Evolutionary conservation across 805 yeast genomes (phyloP), one percentile per base, ranked within the genome.

Genomic region (Teunomyces pallodes): DNA sequence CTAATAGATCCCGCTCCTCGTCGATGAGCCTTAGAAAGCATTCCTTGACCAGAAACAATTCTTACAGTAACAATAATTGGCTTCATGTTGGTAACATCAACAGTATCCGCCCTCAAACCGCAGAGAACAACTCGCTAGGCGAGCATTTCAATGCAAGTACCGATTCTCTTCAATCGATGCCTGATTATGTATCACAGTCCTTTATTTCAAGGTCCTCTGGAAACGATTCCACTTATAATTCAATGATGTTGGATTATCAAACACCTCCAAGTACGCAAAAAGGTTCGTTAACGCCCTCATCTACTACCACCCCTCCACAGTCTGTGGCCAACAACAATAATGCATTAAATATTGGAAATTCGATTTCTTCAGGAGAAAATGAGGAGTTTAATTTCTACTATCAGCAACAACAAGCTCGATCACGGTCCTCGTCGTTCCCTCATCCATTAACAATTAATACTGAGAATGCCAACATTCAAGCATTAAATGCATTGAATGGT

Each of bases 131-230:
- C 10, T 20, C n/a, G 16, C 47, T 43, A 24, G 49, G 54, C 39
- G 64, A 61, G 8, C 60, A 60, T 29, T 46, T 55, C 17, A 62
- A 59, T 41, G 57, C 51, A 17, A 67, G 73, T 45, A 62, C 76
- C 1, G 77, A 73, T 52, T 70, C 75, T 8, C 65, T 73, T 52
- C 76, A 70, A 54, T 72, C 74, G 48, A 67, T 71, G 62, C 75
- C 69, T 49, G 77, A 73, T 57, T 73, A 56, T 48, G 77, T 73
- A 4, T 75, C 78, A 2, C 76, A 70, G 48, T 59, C 69, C 7
- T 62, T 68, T 33, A 67, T 72, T 27, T 61, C 64, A 47, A 57
- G 70, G 51, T 60, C 66, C 43, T 64, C 70, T 14, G 58, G 51
- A 43, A 31, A 48, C 35, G 40, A 43, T 36, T n/a, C 48, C 8